Conservation (phyloP, 805 yeast species). For the Blastobotrys robertii region DNA sequence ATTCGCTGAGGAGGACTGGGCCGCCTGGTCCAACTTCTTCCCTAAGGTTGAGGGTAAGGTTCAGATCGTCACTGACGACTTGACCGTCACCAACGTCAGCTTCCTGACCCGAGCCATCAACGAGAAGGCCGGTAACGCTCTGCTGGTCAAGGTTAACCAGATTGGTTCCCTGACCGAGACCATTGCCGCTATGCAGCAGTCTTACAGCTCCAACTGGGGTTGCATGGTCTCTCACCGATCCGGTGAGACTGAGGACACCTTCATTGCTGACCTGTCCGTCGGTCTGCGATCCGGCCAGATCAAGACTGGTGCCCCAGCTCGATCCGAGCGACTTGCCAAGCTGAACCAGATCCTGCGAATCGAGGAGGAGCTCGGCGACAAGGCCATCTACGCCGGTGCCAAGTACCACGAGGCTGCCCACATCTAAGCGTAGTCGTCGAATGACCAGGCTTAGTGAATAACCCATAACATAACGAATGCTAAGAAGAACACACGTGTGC, state of each 20-base stretch:
- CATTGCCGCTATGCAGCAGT: slow-evolving; percentile 91
- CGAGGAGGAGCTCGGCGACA: slow-evolving; percentile 97
- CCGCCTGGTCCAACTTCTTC: slow-evolving; percentile 88
- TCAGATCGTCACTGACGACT: slow-evolving; percentile 96
- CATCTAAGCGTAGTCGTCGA: slow-evolving; percentile 18
- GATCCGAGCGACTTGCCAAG: slow-evolving; percentile 99
- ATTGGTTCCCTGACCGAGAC: slow-evolving; percentile 96
- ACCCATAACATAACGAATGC: no score
- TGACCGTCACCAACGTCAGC: slow-evolving; percentile 95
- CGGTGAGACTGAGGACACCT: slow-evolving; percentile 98
- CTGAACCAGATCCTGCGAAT: slow-evolving; percentile 97
- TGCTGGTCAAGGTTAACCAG: slow-evolving; percentile 96
- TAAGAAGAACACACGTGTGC: no score
- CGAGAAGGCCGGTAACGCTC: slow-evolving; percentile 90
- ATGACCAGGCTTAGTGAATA: background rate
- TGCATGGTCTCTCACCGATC: slow-evolving; percentile 99
- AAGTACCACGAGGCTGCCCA: slow-evolving; percentile 57
- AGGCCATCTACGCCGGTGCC: slow-evolving; percentile 92
- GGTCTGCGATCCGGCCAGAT: slow-evolving; percentile 98
- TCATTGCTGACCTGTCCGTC: slow-evolving; percentile 95
- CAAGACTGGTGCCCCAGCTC: slow-evolving; percentile 99
- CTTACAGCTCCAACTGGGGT: slow-evolving; percentile 97
- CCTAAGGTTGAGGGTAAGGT: slow-evolving; percentile 37
- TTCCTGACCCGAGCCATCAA: slow-evolving; percentile 95
- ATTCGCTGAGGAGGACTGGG: slow-evolving; percentile 99